Base-by-base conservation (phyloP, 805 yeast genomes). In the Wickerhamiella lipophila region DNA sequence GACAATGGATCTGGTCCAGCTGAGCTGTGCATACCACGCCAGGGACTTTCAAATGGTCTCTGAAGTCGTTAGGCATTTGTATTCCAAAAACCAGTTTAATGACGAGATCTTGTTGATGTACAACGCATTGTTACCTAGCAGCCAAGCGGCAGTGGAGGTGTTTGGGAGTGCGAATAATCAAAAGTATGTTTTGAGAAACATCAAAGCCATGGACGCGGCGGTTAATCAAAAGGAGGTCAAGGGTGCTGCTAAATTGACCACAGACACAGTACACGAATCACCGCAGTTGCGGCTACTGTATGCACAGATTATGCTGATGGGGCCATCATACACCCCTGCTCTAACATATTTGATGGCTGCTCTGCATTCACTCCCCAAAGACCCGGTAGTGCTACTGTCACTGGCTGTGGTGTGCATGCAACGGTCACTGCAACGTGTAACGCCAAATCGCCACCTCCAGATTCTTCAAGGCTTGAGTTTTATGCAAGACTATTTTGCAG, bases 341-440 rank as follows among this genome's bases (percentile, higher is more conserved):
- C 68, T 89, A 50, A 83, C 81, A 19, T 88, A 89, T 61, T 69
- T 83, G 50, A 73, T 78, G 42, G 75, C 88, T 50, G 79, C 86
- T 3, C 82, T 83, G 60, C 73, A 73, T 46, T 73, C 76, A 21
- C 76, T 76, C 49, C 79, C 80, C 40, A 66, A 76, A 38, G 95
- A 89, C 54, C 94, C 96, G 1, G 75, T 86, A 68, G 68, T 92
- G 1, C 73, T 85, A 52, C 69, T 92, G 23, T 64, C 82, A 32
- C 68, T 83, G 41, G 96, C 92, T 0, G 63, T 92, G 36, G 78
- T 88, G 0, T 88, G 87, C 64, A 68, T 88, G 21, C 96, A 89
- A 57, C 73, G 97, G 39, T 83, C 96, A 0, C 81, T 88, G 79
- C 97, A 92, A 64, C 72, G 98, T 53, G 77, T 84, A 51, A 81